Evolutionary conservation across 2,329 filamentous ascomycete species (phyloP).

Genomic region (Pezicula rhizophila): DNA sequence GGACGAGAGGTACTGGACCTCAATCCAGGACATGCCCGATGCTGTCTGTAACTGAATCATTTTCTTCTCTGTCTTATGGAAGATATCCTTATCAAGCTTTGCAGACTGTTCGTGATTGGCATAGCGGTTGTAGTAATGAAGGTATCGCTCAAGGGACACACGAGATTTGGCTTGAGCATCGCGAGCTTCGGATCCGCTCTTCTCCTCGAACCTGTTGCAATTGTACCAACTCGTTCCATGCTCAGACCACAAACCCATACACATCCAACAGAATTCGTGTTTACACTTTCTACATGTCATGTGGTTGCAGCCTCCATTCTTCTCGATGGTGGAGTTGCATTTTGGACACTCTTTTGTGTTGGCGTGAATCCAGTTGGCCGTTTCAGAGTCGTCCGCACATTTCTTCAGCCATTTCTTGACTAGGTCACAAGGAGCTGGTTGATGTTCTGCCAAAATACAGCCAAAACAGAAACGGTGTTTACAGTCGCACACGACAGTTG

Average conservation of each 20-base stretch:
- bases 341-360: slow-evolving; percentile 98
- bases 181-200: slow-evolving; percentile 82
- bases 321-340: slow-evolving; percentile 95
- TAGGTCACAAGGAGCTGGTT: slow-evolving; percentile 83
- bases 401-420: slow-evolving; percentile 98
- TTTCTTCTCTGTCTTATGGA: slow-evolving; percentile 95
- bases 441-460: slow-evolving; percentile 83
- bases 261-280: slow-evolving; percentile 99
- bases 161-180: slow-evolving; percentile 89
- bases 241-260: slow-evolving; percentile 98
- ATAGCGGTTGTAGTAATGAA: slow-evolving; percentile 98
- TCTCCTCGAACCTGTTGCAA: slow-evolving; percentile 95
- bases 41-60: slow-evolving; percentile 94
- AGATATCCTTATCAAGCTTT: slow-evolving; percentile 92
- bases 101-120: slow-evolving; percentile 98
- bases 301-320: slow-evolving; percentile 96
- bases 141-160: slow-evolving; percentile 87
- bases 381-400: slow-evolving; percentile 96
- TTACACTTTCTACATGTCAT: slow-evolving; percentile 97
- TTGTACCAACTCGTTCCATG: slow-evolving; percentile 99
- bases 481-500: slow-evolving; percentile 82
- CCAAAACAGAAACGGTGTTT: slow-evolving; percentile 92
- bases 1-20: slow-evolving; percentile 92
- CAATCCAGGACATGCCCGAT: slow-evolving; percentile 97
- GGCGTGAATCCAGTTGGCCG: slow-evolving; percentile 98